Conservation (phyloP, 805 yeast genomes). For the Isabelozyma heimii region DNA sequence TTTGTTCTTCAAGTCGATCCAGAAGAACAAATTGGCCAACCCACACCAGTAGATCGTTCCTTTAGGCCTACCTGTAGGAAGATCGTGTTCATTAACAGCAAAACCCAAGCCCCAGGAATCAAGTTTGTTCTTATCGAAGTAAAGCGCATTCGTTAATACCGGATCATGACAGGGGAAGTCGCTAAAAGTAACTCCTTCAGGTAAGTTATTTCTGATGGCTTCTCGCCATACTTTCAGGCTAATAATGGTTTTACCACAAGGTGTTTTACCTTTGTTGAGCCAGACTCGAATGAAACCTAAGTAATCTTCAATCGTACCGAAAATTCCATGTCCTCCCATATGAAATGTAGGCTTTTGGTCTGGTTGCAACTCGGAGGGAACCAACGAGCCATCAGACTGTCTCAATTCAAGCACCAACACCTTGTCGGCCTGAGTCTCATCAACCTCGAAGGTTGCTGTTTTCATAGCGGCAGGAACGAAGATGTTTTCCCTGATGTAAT, state of each 20-base stretch:
- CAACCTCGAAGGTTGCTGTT: constrained; percentile 16
- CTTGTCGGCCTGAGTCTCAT: constrained; percentile 7
- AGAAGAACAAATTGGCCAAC: constrained; percentile 35
- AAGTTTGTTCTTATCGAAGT: constrained; percentile 18
- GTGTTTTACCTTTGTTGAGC: constrained; percentile 39
- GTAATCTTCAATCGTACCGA: constrained; percentile 38
- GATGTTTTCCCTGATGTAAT: constrained; percentile 22
- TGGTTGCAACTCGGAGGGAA: constrained; percentile 4
- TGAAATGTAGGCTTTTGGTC: constrained; percentile 17
- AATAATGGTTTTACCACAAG: constrained; percentile 30
- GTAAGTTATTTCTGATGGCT: constrained; percentile 31
- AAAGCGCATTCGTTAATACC: constrained; percentile 10
- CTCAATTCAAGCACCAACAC: constrained; percentile 13
- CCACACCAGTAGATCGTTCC: constrained; percentile 42
- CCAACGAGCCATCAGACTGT: neutral
- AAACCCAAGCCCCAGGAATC: constrained; percentile 28
- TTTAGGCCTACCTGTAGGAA: constrained; percentile 34
- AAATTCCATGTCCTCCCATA: constrained; percentile 46
- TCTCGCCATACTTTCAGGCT: constrained; percentile 24
- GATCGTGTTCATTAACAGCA: constrained; percentile 17
- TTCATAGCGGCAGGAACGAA: constrained; percentile 25
- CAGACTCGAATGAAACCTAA: constrained; percentile 35
- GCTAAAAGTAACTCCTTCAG: constrained; percentile 15
- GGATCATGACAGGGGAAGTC: constrained; percentile 11
- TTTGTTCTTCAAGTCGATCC: constrained; percentile 39